phyloP scores from a whole-genome alignment of 768 basidiomycete genomes.

The Pleurotus pulmonarius region DNA sequence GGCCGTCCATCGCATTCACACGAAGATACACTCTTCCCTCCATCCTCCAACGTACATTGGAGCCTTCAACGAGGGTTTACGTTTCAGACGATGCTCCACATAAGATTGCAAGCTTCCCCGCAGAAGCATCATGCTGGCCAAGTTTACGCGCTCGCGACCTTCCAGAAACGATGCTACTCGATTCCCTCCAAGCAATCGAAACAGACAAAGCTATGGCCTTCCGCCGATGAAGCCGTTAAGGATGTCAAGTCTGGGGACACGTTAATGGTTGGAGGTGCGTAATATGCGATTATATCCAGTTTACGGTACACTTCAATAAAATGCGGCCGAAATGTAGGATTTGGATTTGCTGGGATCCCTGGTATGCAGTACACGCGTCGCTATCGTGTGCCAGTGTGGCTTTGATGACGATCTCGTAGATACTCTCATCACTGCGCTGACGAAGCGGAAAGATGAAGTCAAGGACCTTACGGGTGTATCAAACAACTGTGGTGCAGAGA shows the following conservation, averaged over 20 bases:
- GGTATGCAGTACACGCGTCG: conserved; percentile 38
- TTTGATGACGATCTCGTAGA: conserved; percentile 36
- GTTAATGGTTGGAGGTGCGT: conserved; percentile 78
- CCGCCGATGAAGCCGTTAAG: conserved; percentile 78
- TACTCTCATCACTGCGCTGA: conserved; percentile 76
- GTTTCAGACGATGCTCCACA: not conserved
- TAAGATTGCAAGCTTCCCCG: not conserved
- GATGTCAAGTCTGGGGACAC: conserved; percentile 79
- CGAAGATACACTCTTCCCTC: not conserved
- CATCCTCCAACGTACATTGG: not conserved
- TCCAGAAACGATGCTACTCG: conserved; percentile 1
- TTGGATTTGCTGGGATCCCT: conserved; percentile 87
- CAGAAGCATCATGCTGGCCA: not conserved
- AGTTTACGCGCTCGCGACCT: conserved; percentile 1
- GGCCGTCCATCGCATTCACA: not conserved
- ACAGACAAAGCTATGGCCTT: conserved; percentile 72
- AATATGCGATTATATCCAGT: not conserved
- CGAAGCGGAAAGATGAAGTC: conserved; percentile 66
- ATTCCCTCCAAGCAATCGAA: conserved; percentile 27
- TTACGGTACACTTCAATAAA: not conserved
- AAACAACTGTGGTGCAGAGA: conserved; percentile 78
- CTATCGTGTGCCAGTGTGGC: not conserved
- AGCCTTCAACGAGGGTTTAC: not conserved
- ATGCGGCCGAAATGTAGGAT: conserved; percentile 48
- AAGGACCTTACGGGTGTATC: conserved; percentile 76